A percentile compares a stretch with the other conserved stretches of the same genome.
phyloP scores from a whole-genome alignment of 768 basidiomycete species.

The Boletus vinaceobasis region DNA sequence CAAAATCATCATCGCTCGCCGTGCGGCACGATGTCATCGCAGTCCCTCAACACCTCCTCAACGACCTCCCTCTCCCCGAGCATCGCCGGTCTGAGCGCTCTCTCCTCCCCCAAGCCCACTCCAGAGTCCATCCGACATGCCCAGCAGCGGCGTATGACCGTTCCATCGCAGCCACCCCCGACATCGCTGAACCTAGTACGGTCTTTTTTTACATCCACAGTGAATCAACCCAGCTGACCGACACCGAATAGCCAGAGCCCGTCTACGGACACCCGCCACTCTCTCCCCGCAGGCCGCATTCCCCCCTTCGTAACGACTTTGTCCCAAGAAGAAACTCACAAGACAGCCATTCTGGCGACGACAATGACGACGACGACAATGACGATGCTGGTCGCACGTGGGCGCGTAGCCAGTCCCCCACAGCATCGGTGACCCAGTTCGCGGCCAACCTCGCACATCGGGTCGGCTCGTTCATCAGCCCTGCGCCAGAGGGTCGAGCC shows the following conservation, averaged over 20 bases:
- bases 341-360: slow-evolving; percentile 44
- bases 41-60: slow-evolving; percentile 31
- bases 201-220: neutral
- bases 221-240: slow-evolving; percentile 10
- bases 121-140: slow-evolving; percentile 13
- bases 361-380: slow-evolving; percentile 37
- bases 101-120: slow-evolving; percentile 26
- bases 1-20: slow-evolving; percentile 16
- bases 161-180: slow-evolving; percentile 37
- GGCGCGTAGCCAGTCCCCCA: slow-evolving; percentile 44
- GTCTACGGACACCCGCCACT: slow-evolving; percentile 37
- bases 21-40: slow-evolving; percentile 24
- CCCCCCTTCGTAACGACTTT: slow-evolving; percentile 67
- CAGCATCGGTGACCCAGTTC: slow-evolving; percentile 70
- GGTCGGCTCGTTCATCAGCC: slow-evolving; percentile 64
- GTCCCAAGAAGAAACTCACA: slow-evolving; percentile 49
- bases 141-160: slow-evolving; percentile 38
- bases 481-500: slow-evolving; percentile 41
- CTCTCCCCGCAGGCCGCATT: slow-evolving; percentile 51
- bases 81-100: slow-evolving; percentile 32
- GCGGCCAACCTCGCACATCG: slow-evolving; percentile 74
- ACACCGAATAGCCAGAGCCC: slow-evolving; percentile 39
- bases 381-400: slow-evolving; percentile 24
- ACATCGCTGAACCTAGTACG: slow-evolving; percentile 40
- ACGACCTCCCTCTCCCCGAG: slow-evolving; percentile 33